Percentiles rank a stretch among this genome's conserved stretches.
phyloP scores from a whole-genome alignment of 331 rosid species.

The Erythrophleum ivorense region DNA sequence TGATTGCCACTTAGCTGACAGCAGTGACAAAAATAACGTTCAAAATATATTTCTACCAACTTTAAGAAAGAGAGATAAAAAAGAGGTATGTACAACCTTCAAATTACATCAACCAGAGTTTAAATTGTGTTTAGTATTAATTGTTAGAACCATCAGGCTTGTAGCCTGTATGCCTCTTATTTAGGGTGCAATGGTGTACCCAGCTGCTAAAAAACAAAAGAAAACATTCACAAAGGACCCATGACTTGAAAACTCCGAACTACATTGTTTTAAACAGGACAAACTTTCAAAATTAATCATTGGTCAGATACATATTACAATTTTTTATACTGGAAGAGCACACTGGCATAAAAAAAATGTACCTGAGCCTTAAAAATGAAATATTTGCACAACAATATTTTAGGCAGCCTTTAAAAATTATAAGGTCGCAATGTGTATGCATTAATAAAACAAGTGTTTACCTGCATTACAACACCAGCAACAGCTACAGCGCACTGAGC shows the following conservation, averaged over 20 bases:
- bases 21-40: background rate
- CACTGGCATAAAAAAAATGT: background rate
- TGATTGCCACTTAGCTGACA: background rate
- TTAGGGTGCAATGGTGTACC: constrained; percentile 4
- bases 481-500: constrained; percentile 99
- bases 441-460: constrained; percentile 36
- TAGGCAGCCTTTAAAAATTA: constrained; percentile 11
- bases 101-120: background rate
- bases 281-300: background rate
- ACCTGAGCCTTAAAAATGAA: background rate
- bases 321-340: background rate
- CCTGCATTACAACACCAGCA: constrained; percentile 99
- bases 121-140: background rate
- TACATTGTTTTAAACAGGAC: background rate
- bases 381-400: constrained; percentile 2
- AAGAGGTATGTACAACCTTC: background rate
- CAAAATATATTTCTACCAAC: background rate
- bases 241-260: constrained; percentile 8
- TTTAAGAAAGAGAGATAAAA: background rate
- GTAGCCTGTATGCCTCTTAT: background rate
- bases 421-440: constrained; percentile 5
- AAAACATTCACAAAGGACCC: background rate
- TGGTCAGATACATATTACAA: background rate
- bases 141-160: background rate
- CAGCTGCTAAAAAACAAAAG: background rate